Evolutionary conservation across 2,329 filamentous ascomycete species (phyloP), one percentile per base, ranked within the genome.

Genomic region (Cercospora nicotianae): DNA sequence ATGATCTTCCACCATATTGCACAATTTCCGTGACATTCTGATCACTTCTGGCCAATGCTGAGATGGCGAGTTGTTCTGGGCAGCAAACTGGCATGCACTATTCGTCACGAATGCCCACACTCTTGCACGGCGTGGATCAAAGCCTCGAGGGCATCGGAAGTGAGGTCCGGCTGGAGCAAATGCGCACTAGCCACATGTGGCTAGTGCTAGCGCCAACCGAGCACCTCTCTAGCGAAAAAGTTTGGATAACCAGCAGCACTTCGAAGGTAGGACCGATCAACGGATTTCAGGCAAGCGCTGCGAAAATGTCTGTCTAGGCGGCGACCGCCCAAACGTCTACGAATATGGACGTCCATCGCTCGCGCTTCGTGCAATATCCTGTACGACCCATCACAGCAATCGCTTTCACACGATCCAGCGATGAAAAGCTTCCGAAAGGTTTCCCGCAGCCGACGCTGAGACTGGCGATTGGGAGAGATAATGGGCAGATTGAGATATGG

Each of bases 401-500:
- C 77, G 93, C 94, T 73, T 98, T 99, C 80, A 97, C 95, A 5
- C 92, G 97, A 78, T 85, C 91, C 20, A 83, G 79, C 72, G 83
- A 85, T 75, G 78, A 73, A 73, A 70, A 73, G 51, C 71, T 69
- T 60, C 69, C 69, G 20, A 36, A 68, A 18, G 69, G 70, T 55
- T 85, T 80, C 74, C 84, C 86, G 9, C 70, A 75, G 23, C 87
- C 84, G 69, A 88, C 85, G 63, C 85, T 93, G 65, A 89, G 93
- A 73, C 87, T 98, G 64, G 95, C 95, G 1, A 87, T 99, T 75
- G 95, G 95, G 68, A 90, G 95, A 72, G 91, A 92, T 67, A 97
- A 98, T 79, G 95, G 95, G 74, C 92, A 97, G 77, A 95, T 99
- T 74, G 95, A 99, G 81, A 93, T 99, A 72, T 99, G 95, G 95